Conservation (phyloP, 202 grass and related monocot species). For the Carex sylvatica region DNA sequence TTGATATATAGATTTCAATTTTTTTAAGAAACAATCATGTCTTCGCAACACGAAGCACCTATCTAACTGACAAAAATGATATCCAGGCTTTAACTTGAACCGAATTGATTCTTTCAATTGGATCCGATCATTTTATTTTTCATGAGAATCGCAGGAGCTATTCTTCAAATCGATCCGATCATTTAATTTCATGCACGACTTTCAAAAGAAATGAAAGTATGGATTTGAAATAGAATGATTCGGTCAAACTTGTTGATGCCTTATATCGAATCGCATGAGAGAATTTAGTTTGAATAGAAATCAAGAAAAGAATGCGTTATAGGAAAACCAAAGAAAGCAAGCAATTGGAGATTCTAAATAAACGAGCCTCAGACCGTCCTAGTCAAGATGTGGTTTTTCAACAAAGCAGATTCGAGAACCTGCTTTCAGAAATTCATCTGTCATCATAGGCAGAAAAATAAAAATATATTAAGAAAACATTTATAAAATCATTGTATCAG, state of each 20-base stretch:
- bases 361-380: conserved; percentile 39
- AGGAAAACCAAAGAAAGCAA: neutral
- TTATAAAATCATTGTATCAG: conserved; percentile 8
- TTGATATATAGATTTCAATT: too few species aligned
- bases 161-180: too few species aligned
- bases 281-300: neutral
- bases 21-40: too few species aligned
- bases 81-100: too few species aligned
- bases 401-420: conserved; percentile 6
- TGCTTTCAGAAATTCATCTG: conserved; percentile 20
- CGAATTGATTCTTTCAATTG: too few species aligned
- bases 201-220: too few species aligned
- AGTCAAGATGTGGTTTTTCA: conserved; percentile 27
- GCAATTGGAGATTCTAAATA: neutral
- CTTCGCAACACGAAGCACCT: too few species aligned
- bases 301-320: neutral
- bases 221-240: neutral
- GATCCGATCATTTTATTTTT: too few species aligned
- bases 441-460: conserved; percentile 18
- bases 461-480: neutral
- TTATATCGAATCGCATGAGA: too few species aligned
- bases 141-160: too few species aligned
- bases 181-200: too few species aligned
- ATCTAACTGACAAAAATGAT: too few species aligned
- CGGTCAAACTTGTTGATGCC: neutral